Evolutionary conservation across 2,329 filamentous ascomycete species (phyloP), one percentile per base, ranked within the genome.

Genomic region (Emergomyces pasteurianus): DNA sequence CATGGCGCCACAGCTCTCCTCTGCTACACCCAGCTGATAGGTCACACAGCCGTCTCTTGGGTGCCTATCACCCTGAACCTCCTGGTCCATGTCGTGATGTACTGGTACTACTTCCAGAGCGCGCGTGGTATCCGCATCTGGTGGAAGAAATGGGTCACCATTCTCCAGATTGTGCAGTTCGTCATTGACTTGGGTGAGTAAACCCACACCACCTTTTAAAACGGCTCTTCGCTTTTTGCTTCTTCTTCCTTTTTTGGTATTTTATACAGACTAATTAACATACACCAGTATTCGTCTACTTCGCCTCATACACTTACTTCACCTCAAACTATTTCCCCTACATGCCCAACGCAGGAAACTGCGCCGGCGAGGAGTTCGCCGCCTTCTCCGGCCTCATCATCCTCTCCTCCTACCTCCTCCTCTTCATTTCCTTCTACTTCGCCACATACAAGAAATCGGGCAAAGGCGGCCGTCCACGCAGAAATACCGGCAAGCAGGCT

Each of bases 51-150:
- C 54, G 90, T 96, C 60, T 95, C 90, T 60, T 96, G 90, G 90
- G 88, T 94, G 58, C 86, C 87, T 66, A 95, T 96, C 73, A 86
- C 84, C 49, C 83, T 96, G 66, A 95, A 96, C 81, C 78, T 96
- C 70, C 85, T 83, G 65, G 90, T 96, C 58, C 90, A 96, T 78
- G 90, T 95, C 62, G 87, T 95, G 75, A 96, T 96, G 90, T 96
- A 96, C 86, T 95, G 90, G 90, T 95, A 95, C 85, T 95, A 96
- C 83, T 95, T 95, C 85, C 90, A 95, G 81, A 90, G 88, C 72
- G 90, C 91, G 58, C 89, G 91, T 68, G 91, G 91, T 68, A 84
- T 96, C 75, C 86, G 86, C 71, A 90, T 95, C 77, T 95, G 90
- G 90, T 96, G 91, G 91, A 96, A 96, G 86, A 89, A 95, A 79